Percentiles rank a stretch among this genome's conserved stretches.
Conservation (phyloP, 768 basidiomycete genomes). For the Termitomyces sp. region DNA sequence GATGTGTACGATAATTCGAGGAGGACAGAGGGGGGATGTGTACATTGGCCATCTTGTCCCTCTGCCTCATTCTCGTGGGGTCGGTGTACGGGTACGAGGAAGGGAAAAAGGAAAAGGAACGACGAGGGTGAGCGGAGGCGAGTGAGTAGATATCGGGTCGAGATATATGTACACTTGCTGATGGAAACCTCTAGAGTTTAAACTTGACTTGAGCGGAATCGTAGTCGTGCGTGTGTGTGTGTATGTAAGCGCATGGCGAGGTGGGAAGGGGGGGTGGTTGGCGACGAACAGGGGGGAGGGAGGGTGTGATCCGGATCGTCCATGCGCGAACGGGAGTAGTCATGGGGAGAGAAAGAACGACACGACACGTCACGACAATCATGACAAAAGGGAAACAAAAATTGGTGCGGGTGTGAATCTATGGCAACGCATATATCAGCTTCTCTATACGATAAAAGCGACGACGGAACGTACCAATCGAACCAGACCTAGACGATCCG, state of each 20-base stretch:
- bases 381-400: background rate
- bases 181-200: background rate
- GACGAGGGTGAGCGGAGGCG: no score
- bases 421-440: background rate
- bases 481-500: background rate
- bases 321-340: no score
- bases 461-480: background rate
- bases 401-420: background rate
- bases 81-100: no score
- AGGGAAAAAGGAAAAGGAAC: background rate
- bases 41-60: background rate
- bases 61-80: background rate
- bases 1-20: background rate
- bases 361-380: background rate
- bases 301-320: background rate
- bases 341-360: no score
- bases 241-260: background rate
- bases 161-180: background rate
- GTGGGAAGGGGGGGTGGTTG: background rate
- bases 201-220: background rate
- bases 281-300: background rate
- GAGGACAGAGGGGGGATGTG: background rate
- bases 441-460: background rate
- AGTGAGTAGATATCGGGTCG: background rate
- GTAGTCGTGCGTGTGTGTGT: background rate